phyloP scores from a whole-genome alignment of 257 asterid genomes.

The Pogostemon cablin region DNA sequence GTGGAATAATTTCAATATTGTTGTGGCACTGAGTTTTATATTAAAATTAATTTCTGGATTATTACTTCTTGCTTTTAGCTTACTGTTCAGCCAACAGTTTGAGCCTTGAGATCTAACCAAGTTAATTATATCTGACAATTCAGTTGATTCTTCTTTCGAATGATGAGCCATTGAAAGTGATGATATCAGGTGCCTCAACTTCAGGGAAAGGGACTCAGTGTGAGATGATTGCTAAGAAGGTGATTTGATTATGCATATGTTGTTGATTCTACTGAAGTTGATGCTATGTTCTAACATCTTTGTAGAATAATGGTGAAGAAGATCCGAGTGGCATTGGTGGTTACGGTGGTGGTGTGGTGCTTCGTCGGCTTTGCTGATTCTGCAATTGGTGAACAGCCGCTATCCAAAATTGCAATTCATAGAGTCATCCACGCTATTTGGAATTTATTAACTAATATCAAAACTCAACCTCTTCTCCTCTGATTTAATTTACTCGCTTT shows the following conservation, averaged over 20 bases:
- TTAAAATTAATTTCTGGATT: too few relatives aligned
- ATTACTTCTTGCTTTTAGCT: too few relatives aligned
- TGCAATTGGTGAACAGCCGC: conserved; percentile 67
- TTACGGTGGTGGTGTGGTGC: too few relatives aligned
- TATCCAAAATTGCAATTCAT: conserved; percentile 73
- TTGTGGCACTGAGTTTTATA: too few relatives aligned
- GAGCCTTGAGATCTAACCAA: too few relatives aligned
- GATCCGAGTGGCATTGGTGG: too few relatives aligned
- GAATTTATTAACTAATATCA: conserved; percentile 51
- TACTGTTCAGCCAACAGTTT: too few relatives aligned
- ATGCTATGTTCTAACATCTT: background rate
- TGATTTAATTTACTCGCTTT: conserved; percentile 49
- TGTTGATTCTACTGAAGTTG: conserved; percentile 12
- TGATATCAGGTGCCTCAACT: conserved; percentile 97
- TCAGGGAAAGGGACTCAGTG: conserved; percentile 98
- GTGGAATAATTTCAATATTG: too few relatives aligned
- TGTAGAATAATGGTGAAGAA: too few relatives aligned
- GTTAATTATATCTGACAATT: too few relatives aligned
- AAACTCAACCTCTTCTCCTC: conserved; percentile 65
- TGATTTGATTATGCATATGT: conserved; percentile 28
- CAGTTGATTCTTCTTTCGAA: too few relatives aligned
- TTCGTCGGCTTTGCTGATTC: conserved; percentile 36
- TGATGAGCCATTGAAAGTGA: conserved; percentile 82
- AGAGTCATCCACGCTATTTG: conserved; percentile 50
- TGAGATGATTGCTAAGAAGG: conserved; percentile 88